These are phyloP conservation scores for Aspergillus viridinutans DNA, from an alignment of 2,329 filamentous ascomycete genomes.

Conservation along the genomic window DNA sequence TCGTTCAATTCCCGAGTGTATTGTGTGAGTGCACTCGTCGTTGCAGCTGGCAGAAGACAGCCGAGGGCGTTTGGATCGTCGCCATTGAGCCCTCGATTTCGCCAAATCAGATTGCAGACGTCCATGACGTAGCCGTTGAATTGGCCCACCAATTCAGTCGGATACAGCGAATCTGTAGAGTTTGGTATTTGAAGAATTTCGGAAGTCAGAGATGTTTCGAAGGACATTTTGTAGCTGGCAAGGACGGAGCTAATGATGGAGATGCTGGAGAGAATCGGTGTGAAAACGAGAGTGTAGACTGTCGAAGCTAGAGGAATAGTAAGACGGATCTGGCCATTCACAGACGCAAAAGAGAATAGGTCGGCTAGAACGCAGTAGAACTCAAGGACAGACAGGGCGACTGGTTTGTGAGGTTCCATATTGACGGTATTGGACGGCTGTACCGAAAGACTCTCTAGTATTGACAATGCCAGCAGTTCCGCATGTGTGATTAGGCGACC, in stretches of 20 bases:
- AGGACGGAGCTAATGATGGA: conserved; percentile 68
- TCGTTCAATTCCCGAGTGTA: conserved; percentile 41
- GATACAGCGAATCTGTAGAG: conserved; percentile 43
- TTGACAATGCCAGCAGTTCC: conserved; percentile 52
- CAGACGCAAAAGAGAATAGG: conserved; percentile 50
- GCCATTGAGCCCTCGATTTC: conserved; percentile 64
- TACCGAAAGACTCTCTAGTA: conserved; percentile 52
- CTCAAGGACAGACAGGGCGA: conserved; percentile 55
- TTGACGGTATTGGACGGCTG: conserved; percentile 7
- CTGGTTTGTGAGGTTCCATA: conserved; percentile 19
- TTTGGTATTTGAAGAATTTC: conserved; percentile 30
- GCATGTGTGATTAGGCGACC: conserved; percentile 50
- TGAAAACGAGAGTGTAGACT: conserved; percentile 69
- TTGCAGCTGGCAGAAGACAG: conserved; percentile 46
- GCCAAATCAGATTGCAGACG: conserved; percentile 79
- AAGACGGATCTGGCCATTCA: conserved; percentile 58
- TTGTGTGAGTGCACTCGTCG: conserved; percentile 41
- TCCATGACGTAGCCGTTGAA: conserved; percentile 88
- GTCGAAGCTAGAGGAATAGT: conserved; percentile 63
- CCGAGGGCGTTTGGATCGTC: conserved; percentile 59
- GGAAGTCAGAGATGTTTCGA: conserved; percentile 58
- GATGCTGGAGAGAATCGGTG: conserved; percentile 56
- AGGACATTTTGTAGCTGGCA: conserved; percentile 67
- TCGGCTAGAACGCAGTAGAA: conserved; percentile 64
- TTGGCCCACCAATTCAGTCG: conserved; percentile 58